A percentile compares a stretch with the other conserved stretches of the same genome.
These are phyloP conservation scores for Phylloporus sp. DNA, from an alignment of 768 basidiomycete genomes.

Conservation along the genomic window DNA sequence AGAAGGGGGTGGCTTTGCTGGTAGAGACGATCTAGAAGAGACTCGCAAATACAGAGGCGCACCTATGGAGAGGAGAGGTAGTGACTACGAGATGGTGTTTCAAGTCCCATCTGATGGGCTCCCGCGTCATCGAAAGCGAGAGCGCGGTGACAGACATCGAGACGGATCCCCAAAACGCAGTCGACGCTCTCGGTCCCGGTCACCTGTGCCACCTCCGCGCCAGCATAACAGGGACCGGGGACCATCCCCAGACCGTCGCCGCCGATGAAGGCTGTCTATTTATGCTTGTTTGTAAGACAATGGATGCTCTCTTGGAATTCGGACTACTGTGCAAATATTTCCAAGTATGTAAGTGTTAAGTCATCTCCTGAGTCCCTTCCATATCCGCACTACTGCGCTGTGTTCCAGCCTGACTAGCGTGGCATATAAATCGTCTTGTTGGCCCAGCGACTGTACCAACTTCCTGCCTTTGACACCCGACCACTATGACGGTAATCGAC, in stretches of 20 bases:
- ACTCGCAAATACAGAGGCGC: conserved; percentile 60
- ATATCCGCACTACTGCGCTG: background rate
- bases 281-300: conserved; percentile 20
- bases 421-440: conserved; percentile 18
- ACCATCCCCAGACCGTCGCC: conserved; percentile 33
- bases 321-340: conserved; percentile 2
- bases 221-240: conserved; percentile 34
- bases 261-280: conserved; percentile 17
- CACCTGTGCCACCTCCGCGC: conserved; percentile 20
- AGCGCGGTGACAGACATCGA: conserved; percentile 52
- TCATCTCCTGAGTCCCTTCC: background rate
- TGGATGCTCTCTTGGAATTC: conserved; percentile 13
- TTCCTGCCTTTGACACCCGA: background rate
- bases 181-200: conserved; percentile 23
- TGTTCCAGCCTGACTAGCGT: background rate
- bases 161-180: conserved; percentile 32
- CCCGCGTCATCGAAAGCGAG: conserved; percentile 40
- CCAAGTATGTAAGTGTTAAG: conserved; percentile 22
- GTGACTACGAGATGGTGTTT: conserved; percentile 76
- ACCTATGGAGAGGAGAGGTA: conserved; percentile 28
- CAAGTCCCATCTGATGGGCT: conserved; percentile 52
- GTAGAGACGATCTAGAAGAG: conserved; percentile 70
- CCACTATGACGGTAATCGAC: conserved; percentile 26
- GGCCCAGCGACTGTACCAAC: background rate
- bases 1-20: conserved; percentile 52